Base-by-base conservation (phyloP, 2,329 filamentous ascomycete genomes). In the Botrytis paeoniae region DNA sequence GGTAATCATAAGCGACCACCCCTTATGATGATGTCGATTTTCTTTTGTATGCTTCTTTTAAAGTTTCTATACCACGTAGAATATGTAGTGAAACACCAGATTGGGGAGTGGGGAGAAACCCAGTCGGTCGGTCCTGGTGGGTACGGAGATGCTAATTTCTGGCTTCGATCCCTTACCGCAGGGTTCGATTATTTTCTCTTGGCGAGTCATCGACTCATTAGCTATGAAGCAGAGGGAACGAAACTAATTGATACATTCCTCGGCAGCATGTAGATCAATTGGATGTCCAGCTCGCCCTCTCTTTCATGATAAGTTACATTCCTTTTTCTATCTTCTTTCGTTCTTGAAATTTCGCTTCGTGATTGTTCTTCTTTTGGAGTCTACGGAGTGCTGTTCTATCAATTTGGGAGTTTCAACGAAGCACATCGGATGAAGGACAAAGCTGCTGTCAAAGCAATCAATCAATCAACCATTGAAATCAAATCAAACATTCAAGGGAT, bases 141-240 rank as follows among this genome's bases (percentile, higher is more conserved):
- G 29, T 60, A 39, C 35, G 14, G 60, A 63, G 61, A 63, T n/a
- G 32, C 22, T 4, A 59, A 69, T 29, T 37, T 43, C n/a, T 43
- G 16, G 39, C 39, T 48, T 70, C n/a, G 54, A 61, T 37, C 68
- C 68, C 68, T 70, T 39, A 60, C 68, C 29, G 39, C 68, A 61
- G 39, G 54, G 54, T 41, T 63, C 59, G 29, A 63, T 45, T n/a
- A 14, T 48, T 16, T 41, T 41, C 20, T 32, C 48, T 57, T 39
- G 65, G 65, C 45, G 54, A 45, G 43, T n/a, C 29, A 51, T 37
- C 32, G 22, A 37, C n/a, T 29, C 7, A n/a, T 37, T 22, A 61
- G 59, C 59, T 14, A 45, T 45, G 39, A 32, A 14, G 61, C 8
- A n/a, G 16, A 63, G 2, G 10, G 12, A 18, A 29, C 41, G n/a